These are phyloP conservation scores for Cornus controversa DNA, from an alignment of 148 eudicot species.

Conservation along the genomic window DNA sequence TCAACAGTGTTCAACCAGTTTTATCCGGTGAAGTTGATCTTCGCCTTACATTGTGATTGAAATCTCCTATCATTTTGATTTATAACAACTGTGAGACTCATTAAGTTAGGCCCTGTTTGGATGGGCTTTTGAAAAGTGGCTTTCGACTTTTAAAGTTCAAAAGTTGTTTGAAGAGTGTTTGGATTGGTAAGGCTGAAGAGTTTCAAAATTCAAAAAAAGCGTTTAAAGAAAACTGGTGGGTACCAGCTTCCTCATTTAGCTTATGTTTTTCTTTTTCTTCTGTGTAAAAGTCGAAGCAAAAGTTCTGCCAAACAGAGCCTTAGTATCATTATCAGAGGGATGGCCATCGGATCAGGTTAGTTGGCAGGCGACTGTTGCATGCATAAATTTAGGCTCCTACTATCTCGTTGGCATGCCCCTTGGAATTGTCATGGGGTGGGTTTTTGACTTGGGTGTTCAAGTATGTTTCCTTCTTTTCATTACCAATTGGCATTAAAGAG, in stretches of 20 bases:
- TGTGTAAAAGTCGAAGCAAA: too few relatives aligned
- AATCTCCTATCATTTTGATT: not conserved
- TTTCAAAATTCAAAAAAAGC: too few relatives aligned
- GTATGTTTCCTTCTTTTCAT: slow-evolving; percentile 19
- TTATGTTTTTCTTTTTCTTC: too few relatives aligned
- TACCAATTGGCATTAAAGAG: too few relatives aligned
- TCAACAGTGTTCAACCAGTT: slow-evolving; percentile 36
- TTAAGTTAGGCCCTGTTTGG: too few relatives aligned
- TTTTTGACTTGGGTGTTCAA: slow-evolving; percentile 38
- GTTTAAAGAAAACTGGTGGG: too few relatives aligned
- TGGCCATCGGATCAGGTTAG: slow-evolving; percentile 59
- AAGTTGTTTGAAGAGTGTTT: too few relatives aligned
- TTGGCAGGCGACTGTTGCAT: slow-evolving; percentile 52
- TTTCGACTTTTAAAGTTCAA: too few relatives aligned
- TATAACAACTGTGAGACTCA: not conserved
- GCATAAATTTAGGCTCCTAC: slow-evolving; percentile 47
- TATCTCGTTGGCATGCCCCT: slow-evolving; percentile 44
- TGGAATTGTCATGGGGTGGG: slow-evolving; percentile 42
- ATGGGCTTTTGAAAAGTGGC: too few relatives aligned
- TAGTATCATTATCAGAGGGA: slow-evolving; percentile 31
- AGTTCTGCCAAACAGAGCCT: too few relatives aligned
- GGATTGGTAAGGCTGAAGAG: too few relatives aligned
- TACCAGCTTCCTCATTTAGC: too few relatives aligned
- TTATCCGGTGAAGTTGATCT: slow-evolving; percentile 15
- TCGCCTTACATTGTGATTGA: not conserved